Evolutionary conservation across 257 asterid species (phyloP), one percentile per base, ranked within the genome.

Genomic region (Mentha longifolia): DNA sequence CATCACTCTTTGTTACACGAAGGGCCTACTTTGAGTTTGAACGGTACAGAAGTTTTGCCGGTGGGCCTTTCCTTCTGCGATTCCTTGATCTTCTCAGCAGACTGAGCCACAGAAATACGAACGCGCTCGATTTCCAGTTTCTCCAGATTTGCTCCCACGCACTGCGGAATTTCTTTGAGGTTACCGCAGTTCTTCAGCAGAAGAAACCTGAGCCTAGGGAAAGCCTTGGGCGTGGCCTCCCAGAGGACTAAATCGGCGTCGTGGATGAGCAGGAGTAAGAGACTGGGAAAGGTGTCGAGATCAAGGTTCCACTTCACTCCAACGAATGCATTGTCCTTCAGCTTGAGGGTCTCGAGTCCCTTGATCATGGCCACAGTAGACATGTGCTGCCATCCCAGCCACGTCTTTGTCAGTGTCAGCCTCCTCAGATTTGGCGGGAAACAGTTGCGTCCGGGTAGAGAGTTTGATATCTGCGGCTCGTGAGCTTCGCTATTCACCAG

Each of bases 381-480:
- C 58, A 65, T 66, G 3, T 67, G 31, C 4, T 7, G 1, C 89
- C 89, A 85, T 0, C 61, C 47, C 28, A 85, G 57, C 65, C 2
- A 6, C 0, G 87, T 76, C 0, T 19, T 75, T 1, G 71, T 33
- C n/a, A 84, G 15, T 0, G 82, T 80, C 17, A 86, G 74, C 45
- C 47, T 76, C 49, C 25, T 82, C 2, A 86, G 78, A 2, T 41
- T 65, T n/a, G 20, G n/a, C 0, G 87, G 84, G 65, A 86, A 84
- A 13, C 22, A 33, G 7, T 51, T 25, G 0, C 2, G 42, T 9
- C 6, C 33, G 0, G 83, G 89, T 5, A 82, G 73, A 4, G 7
- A 2, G 4, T 14, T 35, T 6, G 13, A 10, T 2, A 12, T 57
- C 10, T 2, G 13, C 2, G 5, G 20, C 20, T 55, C 37, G 19